Evolutionary conservation across 108 stramenopile species (phyloP), one percentile per base, ranked within the genome.

Genomic region (Fragilariopsis cylindrus): DNA sequence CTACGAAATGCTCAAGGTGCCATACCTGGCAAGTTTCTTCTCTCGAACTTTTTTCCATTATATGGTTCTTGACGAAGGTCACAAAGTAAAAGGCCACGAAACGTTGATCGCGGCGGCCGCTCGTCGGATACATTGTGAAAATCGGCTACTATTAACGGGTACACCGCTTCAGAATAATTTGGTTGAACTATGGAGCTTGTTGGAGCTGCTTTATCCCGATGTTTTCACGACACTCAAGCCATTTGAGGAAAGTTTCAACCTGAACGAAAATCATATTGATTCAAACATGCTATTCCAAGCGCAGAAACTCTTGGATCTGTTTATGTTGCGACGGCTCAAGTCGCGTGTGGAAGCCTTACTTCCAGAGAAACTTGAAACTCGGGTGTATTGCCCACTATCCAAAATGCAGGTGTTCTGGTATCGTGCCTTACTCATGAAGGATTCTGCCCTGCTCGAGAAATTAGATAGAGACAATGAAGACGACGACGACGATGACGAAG

Each of bases 21-120:
- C 77, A 6, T 18, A 11, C 5, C n/a, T 82, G 65, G 47, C 65
- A 76, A 58, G 75, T 76, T 5, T 78, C 41, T 78, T 21, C 80
- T 21, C 41, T 79, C 76, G 76, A 8, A 12, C 88, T 83, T 18
- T 90, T 84, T 60, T 92, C 84, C 57, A 82, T 49, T 69, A 83
- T 16, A 65, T 87, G 55, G 88, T 97, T 15, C 72, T 97, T 21
- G 96, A 97, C 77, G 96, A 97, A 74, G 90, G 96, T n/a, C 96
- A 96, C 71, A 77, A 83, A 11, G 79, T 94, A 55, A 96, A 96
- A 75, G 85, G 84, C 50, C 65, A 81, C 12, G 71, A 48, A 40
- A 76, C 84, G 8, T 76, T 70, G 39, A 70, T 79, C 57, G 48
- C 79, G 3, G 70, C 76, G 69, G 84, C 81, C 5, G 84, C 85